Evolutionary conservation across 2,329 filamentous ascomycete genomes (phyloP).

Genomic region (Pseudogymnoascus sp.): DNA sequence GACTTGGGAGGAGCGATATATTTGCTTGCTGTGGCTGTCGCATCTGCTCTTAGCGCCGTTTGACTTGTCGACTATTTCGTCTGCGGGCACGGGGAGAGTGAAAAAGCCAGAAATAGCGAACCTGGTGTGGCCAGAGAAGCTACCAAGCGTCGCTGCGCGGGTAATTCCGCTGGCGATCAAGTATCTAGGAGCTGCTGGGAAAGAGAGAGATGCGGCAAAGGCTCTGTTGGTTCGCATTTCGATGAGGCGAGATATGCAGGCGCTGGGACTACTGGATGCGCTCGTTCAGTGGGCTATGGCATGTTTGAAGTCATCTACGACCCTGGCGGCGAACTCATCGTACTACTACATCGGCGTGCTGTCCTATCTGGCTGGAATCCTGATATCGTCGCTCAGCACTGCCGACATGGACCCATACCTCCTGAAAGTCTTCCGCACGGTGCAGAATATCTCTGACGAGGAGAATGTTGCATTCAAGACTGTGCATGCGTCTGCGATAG

Average conservation of each 20-base stretch:
- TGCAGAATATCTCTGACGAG: slow-evolving; percentile 50
- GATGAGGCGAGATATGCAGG: slow-evolving; percentile 83
- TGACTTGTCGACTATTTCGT: slow-evolving; percentile 79
- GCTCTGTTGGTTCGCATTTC: slow-evolving; percentile 71
- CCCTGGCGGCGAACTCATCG: slow-evolving; percentile 41
- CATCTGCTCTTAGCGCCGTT: slow-evolving; percentile 82
- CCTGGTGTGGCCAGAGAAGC: slow-evolving; percentile 47
- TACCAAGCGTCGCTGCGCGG: slow-evolving; percentile 64
- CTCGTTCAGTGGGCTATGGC: slow-evolving; percentile 65
- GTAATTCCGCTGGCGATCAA: slow-evolving; percentile 63
- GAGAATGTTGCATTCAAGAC: slow-evolving; percentile 41
- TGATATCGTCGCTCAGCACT: slow-evolving; percentile 61
- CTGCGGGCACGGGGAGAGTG: slow-evolving; percentile 42
- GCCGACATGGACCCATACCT: slow-evolving; percentile 66
- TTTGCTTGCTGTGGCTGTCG: slow-evolving; percentile 80
- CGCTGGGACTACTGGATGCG: slow-evolving; percentile 58
- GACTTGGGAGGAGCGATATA: slow-evolving; percentile 82
- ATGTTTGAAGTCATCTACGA: slow-evolving; percentile 40
- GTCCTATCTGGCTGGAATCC: slow-evolving; percentile 69
- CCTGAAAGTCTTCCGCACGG: slow-evolving; percentile 55
- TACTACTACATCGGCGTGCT: slow-evolving; percentile 75
- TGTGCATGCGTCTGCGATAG: slow-evolving; percentile 66
- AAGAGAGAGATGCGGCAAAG: slow-evolving; percentile 84
- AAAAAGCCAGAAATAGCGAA: slow-evolving; percentile 37
- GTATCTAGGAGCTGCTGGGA: slow-evolving; percentile 68